Base-by-base conservation (phyloP, 208 protist species). In the Leishmania arabica region DNA sequence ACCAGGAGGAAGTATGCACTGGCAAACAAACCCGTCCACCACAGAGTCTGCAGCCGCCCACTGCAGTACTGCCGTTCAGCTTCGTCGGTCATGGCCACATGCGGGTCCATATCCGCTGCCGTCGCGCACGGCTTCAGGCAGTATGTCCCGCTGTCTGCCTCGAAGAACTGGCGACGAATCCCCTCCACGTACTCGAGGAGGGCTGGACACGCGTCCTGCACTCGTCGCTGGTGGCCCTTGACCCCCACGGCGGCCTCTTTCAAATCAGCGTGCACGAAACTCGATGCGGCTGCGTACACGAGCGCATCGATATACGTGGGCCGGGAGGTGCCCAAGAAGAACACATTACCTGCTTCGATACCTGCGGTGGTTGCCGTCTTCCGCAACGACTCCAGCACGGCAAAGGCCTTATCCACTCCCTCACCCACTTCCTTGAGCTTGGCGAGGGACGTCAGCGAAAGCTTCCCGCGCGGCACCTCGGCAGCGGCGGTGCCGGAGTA, bases 111-210 rank as follows among this genome's bases (percentile, higher is more conserved):
- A 17, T 45, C 72, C 45, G 65, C 83, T 15, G 78, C 74, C 17
- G 56, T 31, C 11, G 37, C 53, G n/a, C 65, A 45, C 53, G 86
- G 87, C 75, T 87, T 85, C 40, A 97, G 80, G 51, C 80, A 81
- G 86, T 97, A 96, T 24, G 86, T 89, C 27, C 89, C 88, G 76
- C 86, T 91, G 75, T 95, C 94, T 13, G 95, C 90, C 76, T 95
- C 94, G 78, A 91, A 97, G 77, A 94, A 90, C 75, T 89, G 81
- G n/a, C 82, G 47, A n/a, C 91, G 90, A 51, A 97, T 65, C 54
- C 86, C 86, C 77, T 97, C 91, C n/a, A 91, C 88, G 79, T 95
- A 97, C 68, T 85, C 81, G 75, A 93, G 70, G 13, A 97, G 83
- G 13, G 64, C 79, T 27, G 93, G 87, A 81, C 89, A 96, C 68